Base-by-base conservation (phyloP, 2,329 filamentous ascomycete genomes). In the Fusarium sublunatum region DNA sequence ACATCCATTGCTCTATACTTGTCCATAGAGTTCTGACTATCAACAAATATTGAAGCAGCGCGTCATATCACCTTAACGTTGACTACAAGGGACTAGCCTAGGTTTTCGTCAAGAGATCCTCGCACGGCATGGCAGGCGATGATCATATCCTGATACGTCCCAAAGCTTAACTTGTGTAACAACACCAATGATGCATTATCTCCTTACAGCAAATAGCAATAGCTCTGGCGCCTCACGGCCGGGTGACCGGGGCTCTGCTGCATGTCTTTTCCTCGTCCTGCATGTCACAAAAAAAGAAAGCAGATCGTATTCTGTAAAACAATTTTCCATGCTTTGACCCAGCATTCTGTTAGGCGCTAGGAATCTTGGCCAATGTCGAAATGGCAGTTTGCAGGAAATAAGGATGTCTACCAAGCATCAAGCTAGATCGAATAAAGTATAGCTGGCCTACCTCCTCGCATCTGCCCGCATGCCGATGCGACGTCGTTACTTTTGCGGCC, bases 111-210 rank as follows among this genome's bases (percentile, higher is more conserved):
- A 24, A 58, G 34, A 15, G 51, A 64, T 58, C 40, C 42, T 44
- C 52, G 26, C 19, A 41, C 13, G 24, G 22, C 51, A 54, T 49
- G 44, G 51, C 31, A 45, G 42, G 41, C 32, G 61, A 46, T 52
- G 57, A 65, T 65, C 61, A 58, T 46, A 31, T 24, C 61, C 61
- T 19, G 22, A 58, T 53, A 29, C 40, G 52, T 47, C 43, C n/a
- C 44, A 40, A 28, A 46, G 44, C 32, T 65, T 62, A 41, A 35
- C 31, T 51, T 61, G 61, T 65, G 61, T 65, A 65, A 65, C 61
- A 19, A 50, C 12, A 46, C 35, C 44, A 40, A 36, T 3, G 19
- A 19, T 51, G 15, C 47, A 34, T 42, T 38, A 25, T 49, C 43
- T 63, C 35, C 36, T 24, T 15, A 38, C 31, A 22, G 25, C 26